Base-by-base conservation (phyloP, 371 early-diverging fungal genomes). In the Mortierella sp. region DNA sequence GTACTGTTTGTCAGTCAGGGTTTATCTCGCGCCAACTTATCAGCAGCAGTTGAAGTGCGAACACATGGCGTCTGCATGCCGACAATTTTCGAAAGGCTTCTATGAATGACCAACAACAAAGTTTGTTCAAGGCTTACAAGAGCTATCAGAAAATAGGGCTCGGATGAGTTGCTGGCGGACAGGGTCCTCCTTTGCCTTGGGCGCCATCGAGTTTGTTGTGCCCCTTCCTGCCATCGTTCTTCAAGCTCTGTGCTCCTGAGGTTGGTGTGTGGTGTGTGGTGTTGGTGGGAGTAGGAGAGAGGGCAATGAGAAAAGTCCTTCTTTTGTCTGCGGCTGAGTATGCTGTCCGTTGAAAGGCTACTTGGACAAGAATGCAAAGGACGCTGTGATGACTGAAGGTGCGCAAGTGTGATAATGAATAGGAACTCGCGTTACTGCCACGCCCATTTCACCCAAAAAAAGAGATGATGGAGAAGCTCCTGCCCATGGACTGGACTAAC, bases 141-240 rank as follows among this genome's bases (percentile, higher is more conserved):
- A 73, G 70, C 73, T 82, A 54, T 86, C 87, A 14, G 87, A 80
- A 70, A 86, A 86, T 9, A 86, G 74, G 4, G 82, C 87, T 55
- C 82, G 80, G 19, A 82, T 76, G 31, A 86, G 50, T 60, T 86
- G 87, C n/a, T 86, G 87, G 55, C 87, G 58, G 21, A 86, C 87
- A 24, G 87, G 87, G 73, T 86, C 87, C 10, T 86, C 87, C 70
- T 86, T 86, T 54, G 74, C 28, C 65, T 81, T 81, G 57, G 85
- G 72, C 21, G 74, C 77, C 77, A 65, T 79, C 44, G 81, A 75
- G 71, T 81, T 50, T 44, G 76, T 74, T 19, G 73, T 28, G 31
- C 70, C 77, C 28, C 80, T 80, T 58, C 83, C 78, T 68, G 68
- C 68, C 68, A 68, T 68, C 11, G 68, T 42, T 16, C 2, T 21